These are phyloP conservation scores for Hysterium pulicare DNA, from an alignment of 2,329 filamentous ascomycete genomes.

Conservation along the genomic window DNA sequence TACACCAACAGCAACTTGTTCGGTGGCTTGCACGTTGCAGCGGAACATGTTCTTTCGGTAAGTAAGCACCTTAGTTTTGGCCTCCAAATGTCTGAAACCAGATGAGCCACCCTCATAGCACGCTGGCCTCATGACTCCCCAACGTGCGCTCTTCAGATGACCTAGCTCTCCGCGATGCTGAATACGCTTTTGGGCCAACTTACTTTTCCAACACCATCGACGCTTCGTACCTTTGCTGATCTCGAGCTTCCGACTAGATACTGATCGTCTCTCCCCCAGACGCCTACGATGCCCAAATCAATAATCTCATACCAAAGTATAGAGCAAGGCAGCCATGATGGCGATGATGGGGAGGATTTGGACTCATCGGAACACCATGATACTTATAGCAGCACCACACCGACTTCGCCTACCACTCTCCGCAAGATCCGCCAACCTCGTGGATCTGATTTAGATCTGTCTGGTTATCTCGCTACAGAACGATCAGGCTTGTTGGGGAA, in stretches of 20 bases:
- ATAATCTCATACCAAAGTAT: conserved; percentile 34
- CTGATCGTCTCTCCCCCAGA: not conserved
- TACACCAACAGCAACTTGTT: too few species aligned
- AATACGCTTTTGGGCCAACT: not conserved
- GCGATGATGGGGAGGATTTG: conserved; percentile 26
- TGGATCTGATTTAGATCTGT: conserved; percentile 34
- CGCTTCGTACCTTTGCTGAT: conserved; percentile 9
- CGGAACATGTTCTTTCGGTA: too few species aligned
- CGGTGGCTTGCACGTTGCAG: too few species aligned
- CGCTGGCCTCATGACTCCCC: not conserved
- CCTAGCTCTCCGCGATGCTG: not conserved
- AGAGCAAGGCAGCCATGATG: conserved; percentile 29
- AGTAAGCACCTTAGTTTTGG: not conserved
- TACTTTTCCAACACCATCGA: not conserved
- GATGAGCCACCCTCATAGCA: conserved; percentile 4
- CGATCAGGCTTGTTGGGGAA: conserved; percentile 46
- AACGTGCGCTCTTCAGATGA: conserved; percentile 1
- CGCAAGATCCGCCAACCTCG: conserved; percentile 26
- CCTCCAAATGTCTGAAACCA: conserved; percentile 1
- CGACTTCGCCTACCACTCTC: conserved; percentile 32
- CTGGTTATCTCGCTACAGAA: conserved; percentile 42
- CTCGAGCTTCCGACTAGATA: conserved; percentile 4
- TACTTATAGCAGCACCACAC: conserved; percentile 31
- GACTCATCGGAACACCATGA: conserved; percentile 21
- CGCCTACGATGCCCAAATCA: conserved; percentile 33